Conservation (phyloP, 257 asterid genomes). For the Solanum appendiculatum region DNA sequence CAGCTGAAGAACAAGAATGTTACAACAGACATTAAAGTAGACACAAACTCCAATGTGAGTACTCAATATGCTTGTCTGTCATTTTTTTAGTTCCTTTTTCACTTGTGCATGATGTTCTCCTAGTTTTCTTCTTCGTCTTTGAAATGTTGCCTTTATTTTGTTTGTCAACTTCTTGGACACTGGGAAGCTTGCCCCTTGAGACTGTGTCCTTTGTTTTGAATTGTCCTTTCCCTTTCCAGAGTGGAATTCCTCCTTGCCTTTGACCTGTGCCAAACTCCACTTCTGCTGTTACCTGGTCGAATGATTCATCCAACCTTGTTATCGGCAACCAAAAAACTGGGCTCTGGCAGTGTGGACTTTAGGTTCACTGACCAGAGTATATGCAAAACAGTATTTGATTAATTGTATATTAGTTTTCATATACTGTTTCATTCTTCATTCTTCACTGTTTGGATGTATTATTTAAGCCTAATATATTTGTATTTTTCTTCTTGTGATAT, state of each 20-base stretch:
- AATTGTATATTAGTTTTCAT: neutral
- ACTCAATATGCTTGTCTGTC: neutral
- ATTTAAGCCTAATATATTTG: neutral
- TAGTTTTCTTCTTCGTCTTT: neutral
- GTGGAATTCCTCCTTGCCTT: neutral
- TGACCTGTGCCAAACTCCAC: neutral
- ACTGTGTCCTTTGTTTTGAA: neutral
- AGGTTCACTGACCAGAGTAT: neutral
- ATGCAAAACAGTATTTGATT: neutral
- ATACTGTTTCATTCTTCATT: neutral
- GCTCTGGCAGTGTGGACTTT: neutral
- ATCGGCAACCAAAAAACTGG: neutral
- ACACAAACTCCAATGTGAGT: slow-evolving; percentile 45
- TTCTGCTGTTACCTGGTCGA: neutral
- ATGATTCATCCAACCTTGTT: neutral
- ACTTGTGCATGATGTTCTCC: neutral
- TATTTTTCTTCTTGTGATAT: neutral
- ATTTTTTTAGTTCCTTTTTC: neutral
- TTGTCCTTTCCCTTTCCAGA: neutral
- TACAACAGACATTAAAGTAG: slow-evolving; percentile 58
- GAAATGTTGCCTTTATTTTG: neutral
- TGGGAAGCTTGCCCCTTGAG: neutral
- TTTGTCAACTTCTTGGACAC: neutral
- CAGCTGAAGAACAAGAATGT: slow-evolving; percentile 52
- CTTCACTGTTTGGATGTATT: neutral